phyloP scores from a whole-genome alignment of 2,329 filamentous ascomycete genomes.

The Cytospora paraplurivora region DNA sequence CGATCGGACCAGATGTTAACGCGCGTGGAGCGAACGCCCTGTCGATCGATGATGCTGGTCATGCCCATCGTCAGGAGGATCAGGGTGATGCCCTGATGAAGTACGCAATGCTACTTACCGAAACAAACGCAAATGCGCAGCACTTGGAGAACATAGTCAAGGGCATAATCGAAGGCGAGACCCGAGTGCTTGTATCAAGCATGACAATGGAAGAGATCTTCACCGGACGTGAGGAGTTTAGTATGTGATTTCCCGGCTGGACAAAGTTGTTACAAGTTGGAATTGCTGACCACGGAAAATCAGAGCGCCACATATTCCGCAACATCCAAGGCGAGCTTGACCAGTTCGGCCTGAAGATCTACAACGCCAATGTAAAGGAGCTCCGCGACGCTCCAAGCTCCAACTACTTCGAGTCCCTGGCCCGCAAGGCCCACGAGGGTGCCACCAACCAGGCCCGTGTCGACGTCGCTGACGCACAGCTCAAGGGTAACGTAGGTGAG shows the following conservation, averaged over 20 bases:
- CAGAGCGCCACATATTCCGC: conserved; percentile 67
- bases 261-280: not conserved
- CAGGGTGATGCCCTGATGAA: conserved; percentile 70
- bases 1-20: conserved; percentile 78
- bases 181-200: conserved; percentile 76
- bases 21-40: conserved; percentile 50
- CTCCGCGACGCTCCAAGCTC: conserved; percentile 79
- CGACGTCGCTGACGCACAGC: conserved; percentile 66
- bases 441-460: conserved; percentile 77
- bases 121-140: conserved; percentile 46
- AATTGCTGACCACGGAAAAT: not conserved
- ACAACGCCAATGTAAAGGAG: conserved; percentile 78
- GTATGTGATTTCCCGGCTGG: not conserved
- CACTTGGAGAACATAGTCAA: conserved; percentile 80
- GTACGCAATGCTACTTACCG: conserved; percentile 79
- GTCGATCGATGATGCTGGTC: conserved; percentile 19
- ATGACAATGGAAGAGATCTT: conserved; percentile 92
- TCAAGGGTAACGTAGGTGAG: conserved; percentile 73
- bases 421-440: conserved; percentile 81
- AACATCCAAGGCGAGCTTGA: conserved; percentile 79
- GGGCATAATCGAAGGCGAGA: conserved; percentile 88
- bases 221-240: conserved; percentile 40
- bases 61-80: conserved; percentile 46
- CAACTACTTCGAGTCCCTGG: conserved; percentile 82
- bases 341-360: conserved; percentile 77